These are phyloP conservation scores for Backusella mclennaniae DNA, from an alignment of 192 early-diverging fungal species.

Conservation along the genomic window DNA sequence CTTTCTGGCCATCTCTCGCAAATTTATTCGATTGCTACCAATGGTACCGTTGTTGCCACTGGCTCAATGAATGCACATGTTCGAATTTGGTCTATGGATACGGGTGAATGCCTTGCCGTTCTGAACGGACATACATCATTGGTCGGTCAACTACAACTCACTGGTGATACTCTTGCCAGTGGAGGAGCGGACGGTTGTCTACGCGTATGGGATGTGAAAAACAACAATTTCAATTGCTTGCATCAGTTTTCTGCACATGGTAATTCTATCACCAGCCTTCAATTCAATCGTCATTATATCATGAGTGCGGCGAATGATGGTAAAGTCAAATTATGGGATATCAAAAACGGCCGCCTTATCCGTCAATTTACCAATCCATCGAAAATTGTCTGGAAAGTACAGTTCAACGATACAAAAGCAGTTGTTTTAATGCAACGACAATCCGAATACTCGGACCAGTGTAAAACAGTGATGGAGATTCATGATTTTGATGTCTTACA, in stretches of 20 bases:
- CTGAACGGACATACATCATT: conserved; percentile 92
- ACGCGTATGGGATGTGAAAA: conserved; percentile 85
- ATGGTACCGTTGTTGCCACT: conserved; percentile 79
- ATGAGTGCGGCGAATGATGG: conserved; percentile 88
- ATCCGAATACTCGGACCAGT: conserved; percentile 14
- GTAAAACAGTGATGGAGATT: conserved; percentile 39
- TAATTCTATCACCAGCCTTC: conserved; percentile 94
- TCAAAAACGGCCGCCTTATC: conserved; percentile 79
- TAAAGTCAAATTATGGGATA: conserved; percentile 95
- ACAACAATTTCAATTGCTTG: conserved; percentile 42
- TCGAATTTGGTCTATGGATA: conserved; percentile 83
- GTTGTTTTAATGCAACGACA: conserved; percentile 54
- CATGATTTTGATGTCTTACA: conserved; percentile 34
- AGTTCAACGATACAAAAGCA: conserved; percentile 53
- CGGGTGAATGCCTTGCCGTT: conserved; percentile 73
- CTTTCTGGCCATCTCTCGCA: conserved; percentile 87
- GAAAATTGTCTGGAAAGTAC: conserved; percentile 81
- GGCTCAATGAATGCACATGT: conserved; percentile 92
- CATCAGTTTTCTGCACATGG: conserved; percentile 68
- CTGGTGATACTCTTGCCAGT: conserved; percentile 72
- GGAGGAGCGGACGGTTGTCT: conserved; percentile 93
- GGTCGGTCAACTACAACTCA: conserved; percentile 70
- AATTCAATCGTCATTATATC: conserved; percentile 88
- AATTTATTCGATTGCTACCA: conserved; percentile 93
- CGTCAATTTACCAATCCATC: conserved; percentile 76